Conservation (phyloP, 768 basidiomycete genomes). For the Hygrophorus pudorinus region DNA sequence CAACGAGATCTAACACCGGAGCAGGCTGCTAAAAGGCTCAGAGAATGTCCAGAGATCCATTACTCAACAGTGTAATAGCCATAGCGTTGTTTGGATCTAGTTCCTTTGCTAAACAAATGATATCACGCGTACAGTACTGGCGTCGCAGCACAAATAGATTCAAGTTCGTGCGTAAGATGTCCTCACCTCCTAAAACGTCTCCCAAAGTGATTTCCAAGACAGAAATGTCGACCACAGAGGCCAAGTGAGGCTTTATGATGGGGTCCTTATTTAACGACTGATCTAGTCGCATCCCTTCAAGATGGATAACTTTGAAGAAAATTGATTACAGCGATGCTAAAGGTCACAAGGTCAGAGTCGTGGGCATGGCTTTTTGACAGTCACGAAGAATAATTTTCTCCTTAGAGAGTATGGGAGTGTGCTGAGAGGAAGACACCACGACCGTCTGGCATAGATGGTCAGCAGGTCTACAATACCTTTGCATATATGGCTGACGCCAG, state of each 20-base stretch:
- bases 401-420: slow-evolving; percentile 79
- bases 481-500: neutral
- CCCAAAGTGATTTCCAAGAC: too few relatives aligned
- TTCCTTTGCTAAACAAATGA: too few relatives aligned
- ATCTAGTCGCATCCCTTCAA: slow-evolving; percentile 17
- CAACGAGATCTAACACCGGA: slow-evolving; percentile 89
- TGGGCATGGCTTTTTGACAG: neutral
- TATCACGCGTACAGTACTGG: too few relatives aligned
- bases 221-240: too few relatives aligned
- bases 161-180: too few relatives aligned
- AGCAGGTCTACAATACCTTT: slow-evolving; percentile 4
- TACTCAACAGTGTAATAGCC: slow-evolving; percentile 27
- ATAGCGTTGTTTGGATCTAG: too few relatives aligned
- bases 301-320: slow-evolving; percentile 81
- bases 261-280: too few relatives aligned
- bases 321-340: slow-evolving; percentile 72
- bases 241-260: too few relatives aligned
- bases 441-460: slow-evolving; percentile 74
- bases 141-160: too few relatives aligned
- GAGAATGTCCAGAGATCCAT: slow-evolving; percentile 47
- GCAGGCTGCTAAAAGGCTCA: slow-evolving; percentile 64
- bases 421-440: slow-evolving; percentile 78
- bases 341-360: slow-evolving; percentile 51
- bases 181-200: too few relatives aligned
- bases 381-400: neutral